These are phyloP conservation scores for Candida krabiensis DNA, from an alignment of 805 yeast species.

Conservation along the genomic window DNA sequence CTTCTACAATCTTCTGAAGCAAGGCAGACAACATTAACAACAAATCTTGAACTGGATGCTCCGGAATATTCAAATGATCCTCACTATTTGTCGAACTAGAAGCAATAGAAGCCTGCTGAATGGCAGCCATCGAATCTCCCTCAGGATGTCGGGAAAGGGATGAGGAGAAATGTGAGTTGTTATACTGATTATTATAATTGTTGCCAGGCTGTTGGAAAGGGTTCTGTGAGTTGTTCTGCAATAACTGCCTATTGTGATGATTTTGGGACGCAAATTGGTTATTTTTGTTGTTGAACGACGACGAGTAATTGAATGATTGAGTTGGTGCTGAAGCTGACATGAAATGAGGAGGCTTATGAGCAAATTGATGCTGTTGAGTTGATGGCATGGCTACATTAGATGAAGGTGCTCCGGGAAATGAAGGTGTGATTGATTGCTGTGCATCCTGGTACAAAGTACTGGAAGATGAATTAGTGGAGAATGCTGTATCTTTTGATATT, in stretches of 20 bases:
- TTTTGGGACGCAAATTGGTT: constrained; percentile 9
- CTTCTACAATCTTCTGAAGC: constrained; percentile 82
- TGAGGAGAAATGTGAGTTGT: constrained; percentile 4
- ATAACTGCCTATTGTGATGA: constrained; percentile 6
- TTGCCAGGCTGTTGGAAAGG: constrained; percentile 8
- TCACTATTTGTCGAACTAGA: constrained; percentile 9
- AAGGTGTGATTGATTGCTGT: constrained; percentile 25
- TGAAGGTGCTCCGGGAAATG: constrained; percentile 13
- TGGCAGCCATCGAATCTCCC: background rate
- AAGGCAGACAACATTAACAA: constrained; percentile 83
- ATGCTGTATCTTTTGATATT: constrained; percentile 49
- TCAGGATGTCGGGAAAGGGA: constrained; percentile 3
- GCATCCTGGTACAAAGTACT: constrained; percentile 35
- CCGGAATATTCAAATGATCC: constrained; percentile 72
- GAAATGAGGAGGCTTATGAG: constrained; percentile 18
- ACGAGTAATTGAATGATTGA: constrained; percentile 20
- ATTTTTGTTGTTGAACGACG: constrained; percentile 13
- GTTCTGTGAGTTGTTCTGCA: constrained; percentile 8
- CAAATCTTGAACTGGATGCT: constrained; percentile 78
- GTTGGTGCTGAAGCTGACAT: constrained; percentile 31
- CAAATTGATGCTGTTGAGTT: constrained; percentile 17
- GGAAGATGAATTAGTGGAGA: constrained; percentile 35
- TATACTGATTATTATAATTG: background rate
- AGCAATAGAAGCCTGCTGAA: constrained; percentile 3
- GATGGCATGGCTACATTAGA: constrained; percentile 4